Percentiles rank a stretch among this genome's conserved stretches.
Conservation (phyloP, 257 asterid species). For the Verbascum thapsus region DNA sequence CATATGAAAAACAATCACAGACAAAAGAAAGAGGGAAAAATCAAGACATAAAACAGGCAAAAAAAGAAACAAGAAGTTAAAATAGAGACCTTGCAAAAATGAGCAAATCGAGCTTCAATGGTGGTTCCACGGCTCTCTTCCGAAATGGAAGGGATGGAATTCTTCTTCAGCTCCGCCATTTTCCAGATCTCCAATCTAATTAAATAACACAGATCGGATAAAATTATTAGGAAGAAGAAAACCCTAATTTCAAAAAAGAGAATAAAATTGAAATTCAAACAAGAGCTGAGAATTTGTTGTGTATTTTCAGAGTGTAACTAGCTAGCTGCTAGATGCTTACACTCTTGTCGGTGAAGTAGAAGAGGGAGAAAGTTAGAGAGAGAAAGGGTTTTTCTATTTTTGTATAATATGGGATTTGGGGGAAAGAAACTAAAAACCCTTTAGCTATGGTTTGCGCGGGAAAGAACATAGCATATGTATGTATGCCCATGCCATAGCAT, state of each 20-base stretch:
- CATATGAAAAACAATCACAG: background rate
- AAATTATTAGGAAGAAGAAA: constrained; percentile 24
- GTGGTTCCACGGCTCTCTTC: constrained; percentile 43
- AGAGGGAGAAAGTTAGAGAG: constrained; percentile 35
- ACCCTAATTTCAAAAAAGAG: constrained; percentile 35
- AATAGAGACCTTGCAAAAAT: constrained; percentile 70
- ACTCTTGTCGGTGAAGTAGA: too few species aligned
- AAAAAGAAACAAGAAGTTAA: constrained; percentile 7
- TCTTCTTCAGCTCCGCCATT: constrained; percentile 49
- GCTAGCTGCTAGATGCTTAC: constrained; percentile 20
- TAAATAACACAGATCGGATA: constrained; percentile 23
- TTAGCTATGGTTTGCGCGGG: constrained; percentile 52
- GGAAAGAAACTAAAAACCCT: constrained; percentile 38
- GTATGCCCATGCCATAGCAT: constrained; percentile 34
- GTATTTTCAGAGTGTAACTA: too few species aligned
- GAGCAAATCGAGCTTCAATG: constrained; percentile 64
- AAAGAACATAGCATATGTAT: constrained; percentile 36
- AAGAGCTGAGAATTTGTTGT: constrained; percentile 32
- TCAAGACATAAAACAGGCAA: background rate
- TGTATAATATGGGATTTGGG: constrained; percentile 21
- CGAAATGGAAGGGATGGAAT: constrained; percentile 37
- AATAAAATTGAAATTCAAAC: constrained; percentile 26
- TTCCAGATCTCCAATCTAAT: constrained; percentile 52
- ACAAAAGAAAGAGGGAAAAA: background rate
- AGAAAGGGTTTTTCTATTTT: constrained; percentile 22